Percentiles rank a stretch among this genome's conserved stretches.
phyloP scores from a whole-genome alignment of 768 basidiomycete species.

The Multifurca ochricompacta region DNA sequence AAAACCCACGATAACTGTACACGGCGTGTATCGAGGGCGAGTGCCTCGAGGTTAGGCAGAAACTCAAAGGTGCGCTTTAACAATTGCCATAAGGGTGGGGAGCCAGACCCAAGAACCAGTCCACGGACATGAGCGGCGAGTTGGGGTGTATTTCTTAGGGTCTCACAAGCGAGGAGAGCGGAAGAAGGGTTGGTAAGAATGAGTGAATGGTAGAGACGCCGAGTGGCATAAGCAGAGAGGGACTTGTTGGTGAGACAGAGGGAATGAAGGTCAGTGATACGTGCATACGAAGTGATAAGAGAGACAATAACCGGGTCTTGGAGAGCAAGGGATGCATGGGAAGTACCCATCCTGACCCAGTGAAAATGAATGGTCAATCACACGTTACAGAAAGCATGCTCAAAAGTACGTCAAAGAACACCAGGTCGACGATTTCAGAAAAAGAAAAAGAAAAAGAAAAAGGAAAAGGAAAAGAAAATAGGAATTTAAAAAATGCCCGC shows the following conservation, averaged over 20 bases:
- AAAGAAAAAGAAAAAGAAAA: neutral
- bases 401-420: no score
- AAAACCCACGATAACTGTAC: constrained; percentile 37
- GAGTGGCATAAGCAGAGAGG: constrained; percentile 42
- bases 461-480: neutral
- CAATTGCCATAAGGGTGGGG: constrained; percentile 36
- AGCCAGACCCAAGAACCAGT: constrained; percentile 21
- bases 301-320: constrained; percentile 39
- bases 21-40: constrained; percentile 32
- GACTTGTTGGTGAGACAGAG: constrained; percentile 41
- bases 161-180: constrained; percentile 32
- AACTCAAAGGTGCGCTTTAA: constrained; percentile 36
- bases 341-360: neutral
- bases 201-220: constrained; percentile 37
- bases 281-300: constrained; percentile 33
- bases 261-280: constrained; percentile 33
- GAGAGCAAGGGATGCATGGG: neutral
- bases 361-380: neutral
- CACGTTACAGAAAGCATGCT: no score
- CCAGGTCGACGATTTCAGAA: neutral
- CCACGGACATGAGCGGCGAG: constrained; percentile 35
- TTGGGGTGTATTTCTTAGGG: constrained; percentile 30
- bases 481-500: constrained; percentile 17
- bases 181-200: constrained; percentile 32
- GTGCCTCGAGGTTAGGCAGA: constrained; percentile 38